Conservation (phyloP, 495 filamentous ascomycete species). For the Lasiosphaeris hirsuta region DNA sequence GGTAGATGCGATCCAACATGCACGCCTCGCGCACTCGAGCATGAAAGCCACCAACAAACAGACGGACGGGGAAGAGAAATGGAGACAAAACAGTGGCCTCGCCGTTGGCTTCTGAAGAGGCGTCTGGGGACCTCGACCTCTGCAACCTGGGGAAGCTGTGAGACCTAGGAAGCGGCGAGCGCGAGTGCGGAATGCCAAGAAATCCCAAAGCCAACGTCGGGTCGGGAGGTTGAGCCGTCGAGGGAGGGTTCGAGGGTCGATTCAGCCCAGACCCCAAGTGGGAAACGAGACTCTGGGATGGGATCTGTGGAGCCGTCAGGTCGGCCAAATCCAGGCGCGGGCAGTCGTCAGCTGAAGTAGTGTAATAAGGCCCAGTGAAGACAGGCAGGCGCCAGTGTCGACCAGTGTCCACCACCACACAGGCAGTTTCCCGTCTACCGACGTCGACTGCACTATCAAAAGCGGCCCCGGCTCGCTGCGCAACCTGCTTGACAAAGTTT, state of each 20-base stretch:
- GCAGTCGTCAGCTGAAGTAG: conserved; percentile 3
- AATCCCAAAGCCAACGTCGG: too few relatives aligned
- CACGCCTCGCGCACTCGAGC: not conserved
- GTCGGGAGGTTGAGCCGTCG: too few relatives aligned
- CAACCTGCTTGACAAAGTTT: conserved; percentile 7
- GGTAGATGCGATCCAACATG: not conserved
- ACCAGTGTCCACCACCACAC: not conserved
- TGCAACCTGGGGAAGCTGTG: too few relatives aligned
- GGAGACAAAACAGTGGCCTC: not conserved
- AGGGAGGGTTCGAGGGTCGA: too few relatives aligned
- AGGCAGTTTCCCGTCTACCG: too few relatives aligned
- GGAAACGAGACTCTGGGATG: not conserved
- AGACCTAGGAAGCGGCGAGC: too few relatives aligned
- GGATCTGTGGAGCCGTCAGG: not conserved
- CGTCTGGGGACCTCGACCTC: too few relatives aligned
- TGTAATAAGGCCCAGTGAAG: not conserved
- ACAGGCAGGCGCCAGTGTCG: not conserved
- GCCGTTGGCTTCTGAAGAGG: too few relatives aligned
- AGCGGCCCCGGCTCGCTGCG: not conserved
- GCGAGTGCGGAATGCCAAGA: too few relatives aligned
- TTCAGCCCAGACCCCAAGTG: conserved; percentile 2
- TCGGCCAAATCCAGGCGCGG: not conserved
- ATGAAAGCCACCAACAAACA: conserved; percentile 2
- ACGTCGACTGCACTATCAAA: too few relatives aligned
- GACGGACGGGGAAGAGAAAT: not conserved